Conservation (phyloP, 352 stramenopile genomes). For the Phytophthora palmivora region DNA sequence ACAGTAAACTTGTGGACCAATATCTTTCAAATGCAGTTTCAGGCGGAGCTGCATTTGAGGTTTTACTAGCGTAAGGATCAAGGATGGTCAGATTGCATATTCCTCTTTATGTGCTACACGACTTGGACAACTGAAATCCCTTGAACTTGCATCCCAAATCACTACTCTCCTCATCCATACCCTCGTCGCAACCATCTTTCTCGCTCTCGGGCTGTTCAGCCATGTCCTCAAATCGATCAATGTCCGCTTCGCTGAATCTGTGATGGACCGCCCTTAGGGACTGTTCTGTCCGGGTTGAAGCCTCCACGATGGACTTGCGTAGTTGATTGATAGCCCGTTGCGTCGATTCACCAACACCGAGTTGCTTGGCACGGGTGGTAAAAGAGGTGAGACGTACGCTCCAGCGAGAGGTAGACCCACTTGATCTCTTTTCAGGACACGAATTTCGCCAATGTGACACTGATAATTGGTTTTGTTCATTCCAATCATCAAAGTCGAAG, state of each 20-base stretch:
- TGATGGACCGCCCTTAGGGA: conserved; percentile 13
- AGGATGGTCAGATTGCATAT: too few species aligned
- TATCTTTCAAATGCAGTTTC: too few species aligned
- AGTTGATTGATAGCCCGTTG: conserved; percentile 25
- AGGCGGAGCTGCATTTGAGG: too few species aligned
- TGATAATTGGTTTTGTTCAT: conserved; percentile 2
- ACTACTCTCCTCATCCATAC: neutral
- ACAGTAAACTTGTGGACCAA: too few species aligned
- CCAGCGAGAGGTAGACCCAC: conserved; percentile 6
- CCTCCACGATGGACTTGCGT: conserved; percentile 26
- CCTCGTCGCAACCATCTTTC: conserved; percentile 10
- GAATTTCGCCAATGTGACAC: conserved; percentile 27
- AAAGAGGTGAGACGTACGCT: conserved; percentile 22
- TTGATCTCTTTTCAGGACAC: conserved; percentile 21
- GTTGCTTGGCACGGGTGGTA: conserved; percentile 25
- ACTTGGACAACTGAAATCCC: conserved; percentile 13
- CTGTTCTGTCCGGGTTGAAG: conserved; percentile 14
- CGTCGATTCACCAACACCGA: conserved; percentile 26
- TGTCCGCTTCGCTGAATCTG: conserved; percentile 24
- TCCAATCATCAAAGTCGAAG: conserved; percentile 30
- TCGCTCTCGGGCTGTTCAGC: conserved; percentile 17
- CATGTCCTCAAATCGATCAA: conserved; percentile 4
- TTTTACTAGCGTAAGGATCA: too few species aligned
- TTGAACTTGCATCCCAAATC: conserved; percentile 4
- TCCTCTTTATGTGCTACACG: conserved; percentile 9